A percentile compares a stretch with the other conserved stretches of the same genome.
Conservation (phyloP, 2,329 filamentous ascomycete genomes). For the Colletotrichum kahawae region DNA sequence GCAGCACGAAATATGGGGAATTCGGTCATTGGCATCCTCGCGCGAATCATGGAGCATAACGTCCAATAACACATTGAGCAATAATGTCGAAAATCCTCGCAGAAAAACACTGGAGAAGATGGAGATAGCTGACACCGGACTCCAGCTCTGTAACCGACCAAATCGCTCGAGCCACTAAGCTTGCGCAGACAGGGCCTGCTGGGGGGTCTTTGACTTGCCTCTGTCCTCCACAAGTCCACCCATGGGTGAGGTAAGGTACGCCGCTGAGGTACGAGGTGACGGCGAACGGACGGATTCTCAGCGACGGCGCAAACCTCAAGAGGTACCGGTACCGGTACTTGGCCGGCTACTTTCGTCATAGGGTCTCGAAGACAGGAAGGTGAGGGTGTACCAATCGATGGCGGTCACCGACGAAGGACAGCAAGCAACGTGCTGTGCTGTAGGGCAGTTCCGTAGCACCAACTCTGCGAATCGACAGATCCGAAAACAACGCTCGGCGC, state of each 20-base stretch:
- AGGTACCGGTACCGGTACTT: neutral
- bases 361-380: neutral
- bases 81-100: constrained; percentile 4
- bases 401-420: neutral
- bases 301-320: neutral
- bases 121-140: neutral
- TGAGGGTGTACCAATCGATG: neutral
- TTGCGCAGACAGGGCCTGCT: neutral
- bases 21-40: constrained; percentile 14
- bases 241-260: neutral
- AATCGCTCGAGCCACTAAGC: neutral
- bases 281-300: neutral
- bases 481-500: constrained; percentile 9
- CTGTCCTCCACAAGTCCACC: neutral
- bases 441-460: neutral
- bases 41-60: constrained; percentile 11
- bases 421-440: neutral
- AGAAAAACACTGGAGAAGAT: constrained; percentile 13
- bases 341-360: constrained; percentile 11
- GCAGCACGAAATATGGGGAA: constrained; percentile 16
- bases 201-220: neutral
- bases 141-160: neutral
- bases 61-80: neutral
- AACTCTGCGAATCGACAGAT: neutral
- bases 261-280: neutral